phyloP scores from a whole-genome alignment of 2,329 filamentous ascomycete species.

The Neofusicoccum laricinum region DNA sequence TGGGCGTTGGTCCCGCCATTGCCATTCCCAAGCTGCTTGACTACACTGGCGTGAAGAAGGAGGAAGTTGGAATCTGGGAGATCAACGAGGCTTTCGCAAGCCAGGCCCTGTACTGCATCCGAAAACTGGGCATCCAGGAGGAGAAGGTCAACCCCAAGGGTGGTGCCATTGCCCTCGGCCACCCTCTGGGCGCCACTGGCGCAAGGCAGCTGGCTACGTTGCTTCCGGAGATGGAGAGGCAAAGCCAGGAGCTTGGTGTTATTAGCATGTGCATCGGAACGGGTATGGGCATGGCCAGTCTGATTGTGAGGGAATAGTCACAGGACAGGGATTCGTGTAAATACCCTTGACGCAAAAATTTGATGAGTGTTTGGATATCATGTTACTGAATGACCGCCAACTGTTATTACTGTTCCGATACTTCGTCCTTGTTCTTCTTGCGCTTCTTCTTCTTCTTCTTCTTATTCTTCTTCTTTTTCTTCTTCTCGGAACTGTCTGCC shows the following conservation, averaged over 20 bases:
- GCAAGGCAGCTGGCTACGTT: constrained; percentile 76
- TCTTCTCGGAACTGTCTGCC: not conserved
- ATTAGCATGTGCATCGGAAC: constrained; percentile 78
- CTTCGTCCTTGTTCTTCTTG: constrained; percentile 9
- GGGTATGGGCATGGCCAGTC: constrained; percentile 52
- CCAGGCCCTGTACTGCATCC: constrained; percentile 67
- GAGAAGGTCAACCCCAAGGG: constrained; percentile 86
- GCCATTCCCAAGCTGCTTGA: constrained; percentile 80
- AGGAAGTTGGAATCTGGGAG: constrained; percentile 83
- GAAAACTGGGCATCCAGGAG: constrained; percentile 65
- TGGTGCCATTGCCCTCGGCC: constrained; percentile 89
- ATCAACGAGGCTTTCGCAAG: constrained; percentile 79
- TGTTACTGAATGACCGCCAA: not conserved
- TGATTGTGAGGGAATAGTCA: constrained; percentile 47
- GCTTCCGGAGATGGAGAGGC: constrained; percentile 65
- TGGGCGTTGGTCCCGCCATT: constrained; percentile 85
- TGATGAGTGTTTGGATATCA: not conserved
- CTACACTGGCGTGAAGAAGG: constrained; percentile 62
- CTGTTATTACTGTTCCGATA: not conserved
- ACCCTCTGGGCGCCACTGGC: constrained; percentile 85
- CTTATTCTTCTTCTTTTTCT: not conserved
- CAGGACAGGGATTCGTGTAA: not conserved
- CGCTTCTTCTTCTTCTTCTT: constrained; percentile 2
- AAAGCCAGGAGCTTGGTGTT: constrained; percentile 72
- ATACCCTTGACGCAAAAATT: not conserved